phyloP scores from a whole-genome alignment of 2,329 filamentous ascomycete genomes.

The Paraconiothyrium sp. region DNA sequence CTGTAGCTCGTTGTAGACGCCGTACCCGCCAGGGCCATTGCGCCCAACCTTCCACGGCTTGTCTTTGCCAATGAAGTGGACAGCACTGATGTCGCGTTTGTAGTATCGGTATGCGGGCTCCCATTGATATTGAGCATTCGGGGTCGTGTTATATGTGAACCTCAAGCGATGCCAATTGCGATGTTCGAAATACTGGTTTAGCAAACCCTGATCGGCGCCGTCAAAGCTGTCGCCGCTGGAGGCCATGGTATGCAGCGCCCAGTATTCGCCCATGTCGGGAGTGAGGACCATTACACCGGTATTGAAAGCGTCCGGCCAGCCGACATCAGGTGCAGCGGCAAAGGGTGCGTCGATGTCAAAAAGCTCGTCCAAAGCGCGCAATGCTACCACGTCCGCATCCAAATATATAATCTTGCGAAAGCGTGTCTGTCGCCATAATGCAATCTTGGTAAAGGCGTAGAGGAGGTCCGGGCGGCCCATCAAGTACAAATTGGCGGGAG shows the following conservation, averaged over 20 bases:
- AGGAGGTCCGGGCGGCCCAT: conserved; percentile 93
- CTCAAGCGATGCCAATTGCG: conserved; percentile 82
- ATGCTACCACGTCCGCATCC: conserved; percentile 91
- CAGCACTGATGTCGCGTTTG: conserved; percentile 85
- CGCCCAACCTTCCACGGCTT: conserved; percentile 78
- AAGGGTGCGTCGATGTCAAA: conserved; percentile 72
- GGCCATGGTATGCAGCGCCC: conserved; percentile 84
- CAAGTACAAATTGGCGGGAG: conserved; percentile 83
- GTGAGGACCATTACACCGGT: conserved; percentile 94
- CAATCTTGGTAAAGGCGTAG: conserved; percentile 95
- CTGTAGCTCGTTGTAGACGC: conserved; percentile 83
- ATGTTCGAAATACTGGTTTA: conserved; percentile 92
- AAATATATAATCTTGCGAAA: conserved; percentile 94
- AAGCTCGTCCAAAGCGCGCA: conserved; percentile 91
- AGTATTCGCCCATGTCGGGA: conserved; percentile 87
- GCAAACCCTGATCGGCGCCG: conserved; percentile 91
- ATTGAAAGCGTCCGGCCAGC: conserved; percentile 98
- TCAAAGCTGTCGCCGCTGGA: conserved; percentile 92
- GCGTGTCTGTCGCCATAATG: conserved; percentile 89
- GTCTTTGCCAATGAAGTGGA: conserved; percentile 91
- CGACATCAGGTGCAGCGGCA: conserved; percentile 88
- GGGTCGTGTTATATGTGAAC: conserved; percentile 97
- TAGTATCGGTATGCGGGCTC: conserved; percentile 94
- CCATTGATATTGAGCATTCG: conserved; percentile 97
- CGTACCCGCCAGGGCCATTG: conserved; percentile 60